Base-by-base conservation (phyloP, 2,329 filamentous ascomycete genomes). In the Diplodia corticola region DNA sequence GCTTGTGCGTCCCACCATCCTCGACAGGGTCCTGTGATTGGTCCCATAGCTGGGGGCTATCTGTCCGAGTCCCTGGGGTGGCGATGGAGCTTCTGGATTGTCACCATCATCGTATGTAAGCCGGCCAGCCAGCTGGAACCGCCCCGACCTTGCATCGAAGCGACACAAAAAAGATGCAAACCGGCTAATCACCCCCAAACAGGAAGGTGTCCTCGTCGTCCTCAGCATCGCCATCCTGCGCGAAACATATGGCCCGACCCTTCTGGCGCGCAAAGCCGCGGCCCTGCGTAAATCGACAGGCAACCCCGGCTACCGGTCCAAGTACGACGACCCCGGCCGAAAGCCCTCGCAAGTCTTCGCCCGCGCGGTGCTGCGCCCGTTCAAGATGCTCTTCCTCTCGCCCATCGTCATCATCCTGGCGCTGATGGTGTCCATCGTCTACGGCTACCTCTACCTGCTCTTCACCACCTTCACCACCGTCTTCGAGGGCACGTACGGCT, bases 321-420 rank as follows among this genome's bases (percentile, higher is more conserved):
- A 78, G 61, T 2, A 74, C 71, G 30, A 26, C 5, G 30, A 26
- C 3, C 50, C n/a, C 4, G 26, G 48, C 22, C 73, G 72, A 82
- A 57, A 80, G 83, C 26, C 63, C 7, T 15, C 51, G 15, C 44
- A 33, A 66, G 74, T 67, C 63, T 75, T 59, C 37, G 10, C 70
- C 68, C 75, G 17, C 78, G 76, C 79, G 35, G 80, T 86, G 67
- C 73, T 81, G 6, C 79, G 89, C 1, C 86, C 86, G 0, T 84
- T 84, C 28, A 85, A 85, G 71, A 82, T 89, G 70, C 79, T 86
- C 28, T 77, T 89, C 33, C 78, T 84, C 24, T 86, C 84, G n/a
- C 82, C 87, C 0, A 85, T 87, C 59, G 80, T 85, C 6, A 79
- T 83, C 57, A 72, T 81, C 40, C 80, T 84, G 71, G 79, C 78